These are phyloP conservation scores for Rhizopus delemar DNA, from an alignment of 371 early-diverging fungal genomes.

Conservation along the genomic window DNA sequence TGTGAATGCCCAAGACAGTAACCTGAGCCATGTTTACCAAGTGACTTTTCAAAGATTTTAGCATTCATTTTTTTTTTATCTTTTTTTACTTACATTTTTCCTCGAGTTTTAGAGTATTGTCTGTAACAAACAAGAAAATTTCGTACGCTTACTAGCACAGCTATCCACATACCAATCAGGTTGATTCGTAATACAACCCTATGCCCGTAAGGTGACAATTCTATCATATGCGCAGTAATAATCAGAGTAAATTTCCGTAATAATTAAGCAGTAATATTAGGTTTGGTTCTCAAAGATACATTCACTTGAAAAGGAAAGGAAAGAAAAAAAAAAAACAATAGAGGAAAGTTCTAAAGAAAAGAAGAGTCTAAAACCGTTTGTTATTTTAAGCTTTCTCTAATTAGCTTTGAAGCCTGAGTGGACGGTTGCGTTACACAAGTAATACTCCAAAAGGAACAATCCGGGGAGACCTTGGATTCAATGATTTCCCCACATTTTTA, in stretches of 20 bases:
- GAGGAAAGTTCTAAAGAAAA: not conserved
- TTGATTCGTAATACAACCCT: conserved; percentile 45
- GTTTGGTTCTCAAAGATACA: not conserved
- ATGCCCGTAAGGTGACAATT: conserved; percentile 39
- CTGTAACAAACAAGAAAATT: conserved; percentile 37
- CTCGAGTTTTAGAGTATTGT: conserved; percentile 43
- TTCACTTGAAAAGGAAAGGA: not conserved
- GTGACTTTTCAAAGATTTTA: conserved; percentile 27
- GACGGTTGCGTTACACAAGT: conserved; percentile 1
- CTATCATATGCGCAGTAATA: conserved; percentile 28
- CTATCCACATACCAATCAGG: conserved; percentile 51
- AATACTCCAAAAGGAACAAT: not conserved
- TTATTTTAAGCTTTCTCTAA: not conserved
- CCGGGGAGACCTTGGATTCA: not conserved
- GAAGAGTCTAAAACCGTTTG: not conserved
- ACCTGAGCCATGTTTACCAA: conserved; percentile 49
- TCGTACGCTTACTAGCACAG: conserved; percentile 37
- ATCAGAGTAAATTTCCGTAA: not conserved
- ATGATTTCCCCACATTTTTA: not conserved
- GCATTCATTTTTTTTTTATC: not conserved
- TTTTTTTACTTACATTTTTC: conserved; percentile 36
- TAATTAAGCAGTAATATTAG: no score
- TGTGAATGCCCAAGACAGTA: conserved; percentile 33
- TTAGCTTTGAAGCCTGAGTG: not conserved
- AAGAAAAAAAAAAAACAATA: not conserved